Evolutionary conservation across 805 yeast genomes (phyloP).

Genomic region (Isabelozyma heimii): DNA sequence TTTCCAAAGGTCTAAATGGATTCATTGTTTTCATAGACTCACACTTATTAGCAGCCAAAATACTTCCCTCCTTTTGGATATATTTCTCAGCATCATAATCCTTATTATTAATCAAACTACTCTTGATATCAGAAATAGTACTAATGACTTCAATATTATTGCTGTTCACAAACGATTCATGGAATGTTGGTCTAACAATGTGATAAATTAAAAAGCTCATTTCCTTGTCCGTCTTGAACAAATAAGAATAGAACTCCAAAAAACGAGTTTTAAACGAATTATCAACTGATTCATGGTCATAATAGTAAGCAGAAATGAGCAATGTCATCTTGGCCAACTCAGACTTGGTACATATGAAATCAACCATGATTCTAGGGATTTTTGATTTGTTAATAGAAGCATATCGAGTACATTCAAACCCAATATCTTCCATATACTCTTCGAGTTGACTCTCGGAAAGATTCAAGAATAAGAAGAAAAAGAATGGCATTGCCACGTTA

Average conservation of each 20-base stretch:
- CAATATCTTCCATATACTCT: constrained; percentile 18
- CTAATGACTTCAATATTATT: constrained; percentile 24
- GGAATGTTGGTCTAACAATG: constrained; percentile 24
- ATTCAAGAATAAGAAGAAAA: constrained; percentile 32
- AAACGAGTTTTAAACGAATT: constrained; percentile 25
- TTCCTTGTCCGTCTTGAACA: constrained; percentile 18
- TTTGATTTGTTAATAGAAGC: constrained; percentile 11
- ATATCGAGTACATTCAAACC: constrained; percentile 10
- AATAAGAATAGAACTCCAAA: constrained; percentile 22
- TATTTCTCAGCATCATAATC: constrained; percentile 15
- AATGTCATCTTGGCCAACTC: constrained; percentile 20
- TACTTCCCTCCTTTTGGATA: constrained; percentile 9
- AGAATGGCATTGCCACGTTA: constrained; percentile 16
- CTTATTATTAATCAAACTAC: constrained; percentile 12
- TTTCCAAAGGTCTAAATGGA: constrained; percentile 1
- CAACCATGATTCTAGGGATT: constrained; percentile 27
- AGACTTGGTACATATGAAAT: constrained; percentile 17
- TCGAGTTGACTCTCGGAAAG: constrained; percentile 21
- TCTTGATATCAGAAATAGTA: constrained; percentile 25
- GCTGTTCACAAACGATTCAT: constrained; percentile 23
- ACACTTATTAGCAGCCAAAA: constrained; percentile 12
- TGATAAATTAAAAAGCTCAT: constrained; percentile 28
- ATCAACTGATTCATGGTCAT: constrained; percentile 25
- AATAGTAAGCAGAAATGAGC: constrained; percentile 29
- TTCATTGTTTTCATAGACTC: constrained; percentile 5